phyloP scores from a whole-genome alignment of 2,329 filamentous ascomycete genomes.

The Cladosporium sp. region DNA sequence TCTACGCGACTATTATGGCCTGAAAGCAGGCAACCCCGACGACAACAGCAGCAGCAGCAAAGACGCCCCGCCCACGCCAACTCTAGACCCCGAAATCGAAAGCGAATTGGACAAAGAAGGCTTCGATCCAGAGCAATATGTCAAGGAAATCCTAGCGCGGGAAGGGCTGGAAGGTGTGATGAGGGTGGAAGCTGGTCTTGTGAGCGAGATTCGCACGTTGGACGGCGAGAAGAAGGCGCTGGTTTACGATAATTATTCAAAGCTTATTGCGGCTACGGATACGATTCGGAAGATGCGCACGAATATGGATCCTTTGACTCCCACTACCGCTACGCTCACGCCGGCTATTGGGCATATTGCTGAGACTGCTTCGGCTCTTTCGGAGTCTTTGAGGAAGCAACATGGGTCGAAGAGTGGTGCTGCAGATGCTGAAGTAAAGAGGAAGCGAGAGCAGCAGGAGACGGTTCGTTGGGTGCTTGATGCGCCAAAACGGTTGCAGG shows the following conservation, averaged over 20 bases:
- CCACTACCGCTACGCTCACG: conserved; percentile 67
- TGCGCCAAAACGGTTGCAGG: conserved; percentile 55
- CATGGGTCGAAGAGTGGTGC: conserved; percentile 1
- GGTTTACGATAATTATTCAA: conserved; percentile 98
- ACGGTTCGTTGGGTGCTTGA: conserved; percentile 60
- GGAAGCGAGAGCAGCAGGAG: conserved; percentile 45
- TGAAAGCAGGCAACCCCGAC: conserved; percentile 46
- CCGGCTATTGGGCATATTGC: conserved; percentile 73
- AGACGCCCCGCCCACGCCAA: conserved; percentile 29
- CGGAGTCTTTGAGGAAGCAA: conserved; percentile 33
- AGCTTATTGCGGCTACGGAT: conserved; percentile 92
- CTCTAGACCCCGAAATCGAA: conserved; percentile 53
- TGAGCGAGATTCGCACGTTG: conserved; percentile 76
- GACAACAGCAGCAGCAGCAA: background rate
- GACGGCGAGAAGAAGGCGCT: conserved; percentile 95
- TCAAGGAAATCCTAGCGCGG: conserved; percentile 56
- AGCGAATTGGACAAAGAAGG: conserved; percentile 68
- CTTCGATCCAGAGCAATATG: conserved; percentile 70
- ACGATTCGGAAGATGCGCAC: conserved; percentile 86
- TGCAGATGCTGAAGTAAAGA: conserved; percentile 28
- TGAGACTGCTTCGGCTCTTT: conserved; percentile 47
- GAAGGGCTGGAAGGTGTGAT: conserved; percentile 65
- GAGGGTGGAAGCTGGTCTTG: conserved; percentile 63
- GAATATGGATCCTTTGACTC: conserved; percentile 74
- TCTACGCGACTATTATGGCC: conserved; percentile 90